Conservation (phyloP, 345 rosid genomes). For the Hibiscus tridactylites region DNA sequence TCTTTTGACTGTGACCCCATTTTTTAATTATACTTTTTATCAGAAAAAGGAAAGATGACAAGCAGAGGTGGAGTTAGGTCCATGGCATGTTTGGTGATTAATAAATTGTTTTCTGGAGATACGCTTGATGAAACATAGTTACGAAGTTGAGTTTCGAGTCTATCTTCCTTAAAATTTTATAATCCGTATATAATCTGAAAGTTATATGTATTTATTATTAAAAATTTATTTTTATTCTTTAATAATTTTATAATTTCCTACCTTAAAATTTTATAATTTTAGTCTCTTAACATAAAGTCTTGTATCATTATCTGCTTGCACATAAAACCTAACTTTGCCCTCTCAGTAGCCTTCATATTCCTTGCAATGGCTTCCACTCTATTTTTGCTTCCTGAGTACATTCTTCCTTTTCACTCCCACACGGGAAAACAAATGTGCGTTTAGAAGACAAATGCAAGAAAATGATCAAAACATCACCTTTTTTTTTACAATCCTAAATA, state of each 20-base stretch:
- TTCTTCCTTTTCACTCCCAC: conserved; percentile 32
- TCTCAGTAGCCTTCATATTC: conserved; percentile 55
- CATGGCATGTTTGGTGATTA: conserved; percentile 34
- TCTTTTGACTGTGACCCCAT: background rate
- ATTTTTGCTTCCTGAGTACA: conserved; percentile 16
- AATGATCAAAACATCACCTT: background rate
- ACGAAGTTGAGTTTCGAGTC: no score
- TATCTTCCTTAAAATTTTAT: no score
- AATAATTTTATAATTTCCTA: no score
- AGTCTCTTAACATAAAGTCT: conserved; percentile 45
- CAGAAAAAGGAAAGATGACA: no score
- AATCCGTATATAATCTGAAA: conserved; percentile 15
- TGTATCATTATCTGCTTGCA: conserved; percentile 86
- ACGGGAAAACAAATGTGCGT: background rate
- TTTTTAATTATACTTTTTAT: no score
- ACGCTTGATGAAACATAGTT: conserved; percentile 26
- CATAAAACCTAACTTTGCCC: conserved; percentile 74
- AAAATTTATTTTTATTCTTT: no score
- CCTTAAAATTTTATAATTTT: no score
- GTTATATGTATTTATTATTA: no score
- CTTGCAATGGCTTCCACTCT: conserved; percentile 48
- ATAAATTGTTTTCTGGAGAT: conserved; percentile 77
- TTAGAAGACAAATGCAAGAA: background rate
- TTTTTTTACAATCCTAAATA: background rate
- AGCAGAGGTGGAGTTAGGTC: no score